Percentiles rank a stretch among this genome's conserved stretches.
phyloP scores from a whole-genome alignment of 306 rosid species.

The Malus orientalis region DNA sequence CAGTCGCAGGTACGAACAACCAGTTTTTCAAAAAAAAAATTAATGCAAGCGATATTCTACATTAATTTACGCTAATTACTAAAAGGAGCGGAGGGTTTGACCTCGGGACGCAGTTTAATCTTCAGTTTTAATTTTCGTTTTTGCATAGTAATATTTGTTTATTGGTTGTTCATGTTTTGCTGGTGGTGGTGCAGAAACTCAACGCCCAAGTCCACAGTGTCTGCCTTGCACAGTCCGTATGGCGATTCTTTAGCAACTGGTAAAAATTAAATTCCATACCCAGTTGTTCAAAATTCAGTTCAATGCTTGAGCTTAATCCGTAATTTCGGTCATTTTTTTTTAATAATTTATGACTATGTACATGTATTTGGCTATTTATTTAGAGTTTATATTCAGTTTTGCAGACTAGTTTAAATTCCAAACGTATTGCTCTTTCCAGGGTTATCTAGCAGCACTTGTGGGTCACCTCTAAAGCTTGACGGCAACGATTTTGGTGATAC shows the following conservation, averaged over 20 bases:
- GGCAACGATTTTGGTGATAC: constrained; percentile 43
- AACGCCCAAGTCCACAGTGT: constrained; percentile 28
- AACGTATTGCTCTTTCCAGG: constrained; percentile 40
- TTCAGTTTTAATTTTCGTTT: background rate
- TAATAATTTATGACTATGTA: background rate
- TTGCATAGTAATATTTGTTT: background rate
- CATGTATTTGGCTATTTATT: background rate
- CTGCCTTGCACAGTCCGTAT: constrained; percentile 49
- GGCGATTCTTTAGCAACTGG: constrained; percentile 25
- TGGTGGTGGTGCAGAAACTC: constrained; percentile 32
- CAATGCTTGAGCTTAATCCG: background rate
- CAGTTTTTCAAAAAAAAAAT: no score
- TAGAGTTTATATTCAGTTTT: background rate
- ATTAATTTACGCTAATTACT: no score
- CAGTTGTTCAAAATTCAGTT: background rate
- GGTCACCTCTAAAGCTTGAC: constrained; percentile 36
- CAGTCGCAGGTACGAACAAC: constrained; percentile 32
- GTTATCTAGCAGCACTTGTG: constrained; percentile 45
- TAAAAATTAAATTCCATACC: background rate
- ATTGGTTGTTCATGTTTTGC: background rate
- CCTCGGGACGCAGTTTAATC: no score
- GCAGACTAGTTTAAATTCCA: background rate
- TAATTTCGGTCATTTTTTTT: background rate
- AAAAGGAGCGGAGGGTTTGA: no score
- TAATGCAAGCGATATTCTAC: no score